Evolutionary conservation across 768 basidiomycete species (phyloP).

Genomic region (Calvatia gigantea): DNA sequence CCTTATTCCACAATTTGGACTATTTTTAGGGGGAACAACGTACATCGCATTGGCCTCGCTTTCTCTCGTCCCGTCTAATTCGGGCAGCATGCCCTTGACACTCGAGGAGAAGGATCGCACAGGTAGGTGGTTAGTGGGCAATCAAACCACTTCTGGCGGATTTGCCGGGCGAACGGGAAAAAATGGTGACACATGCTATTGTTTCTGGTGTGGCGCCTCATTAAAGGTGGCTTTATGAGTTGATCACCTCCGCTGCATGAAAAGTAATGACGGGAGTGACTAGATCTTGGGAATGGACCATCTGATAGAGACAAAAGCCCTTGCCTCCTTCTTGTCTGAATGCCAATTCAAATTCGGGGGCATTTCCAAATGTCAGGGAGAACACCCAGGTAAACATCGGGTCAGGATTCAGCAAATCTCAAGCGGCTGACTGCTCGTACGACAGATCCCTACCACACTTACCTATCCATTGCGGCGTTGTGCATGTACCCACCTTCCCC

Average conservation of each 20-base stretch:
- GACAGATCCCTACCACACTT: constrained; percentile 93
- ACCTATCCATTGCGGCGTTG: constrained; percentile 80
- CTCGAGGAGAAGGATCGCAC: constrained; percentile 47
- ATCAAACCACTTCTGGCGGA: constrained; percentile 70
- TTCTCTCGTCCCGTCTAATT: constrained; percentile 39
- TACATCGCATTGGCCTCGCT: constrained; percentile 87
- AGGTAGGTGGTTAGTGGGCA: constrained; percentile 73
- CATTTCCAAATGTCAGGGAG: constrained; percentile 79
- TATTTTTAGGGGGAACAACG: constrained; percentile 76
- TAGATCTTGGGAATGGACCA: constrained; percentile 68
- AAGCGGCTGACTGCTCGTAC: background rate
- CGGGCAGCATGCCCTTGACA: constrained; percentile 25
- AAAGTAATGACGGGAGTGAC: background rate
- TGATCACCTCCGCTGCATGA: background rate
- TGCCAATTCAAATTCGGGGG: constrained; percentile 93
- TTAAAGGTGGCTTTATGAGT: constrained; percentile 50
- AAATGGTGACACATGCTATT: constrained; percentile 89
- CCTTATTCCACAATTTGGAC: background rate
- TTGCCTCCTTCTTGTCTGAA: constrained; percentile 59
- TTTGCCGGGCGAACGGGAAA: constrained; percentile 90
- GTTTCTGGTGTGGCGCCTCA: constrained; percentile 91
- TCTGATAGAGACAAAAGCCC: constrained; percentile 52
- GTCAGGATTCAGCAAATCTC: background rate
- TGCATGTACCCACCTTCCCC: constrained; percentile 56
- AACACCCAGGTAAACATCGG: constrained; percentile 61